Percentiles rank a stretch among this genome's conserved stretches.
Evolutionary conservation across 2,329 filamentous ascomycete genomes (phyloP).

Genomic region (Lomentospora prolificans): DNA sequence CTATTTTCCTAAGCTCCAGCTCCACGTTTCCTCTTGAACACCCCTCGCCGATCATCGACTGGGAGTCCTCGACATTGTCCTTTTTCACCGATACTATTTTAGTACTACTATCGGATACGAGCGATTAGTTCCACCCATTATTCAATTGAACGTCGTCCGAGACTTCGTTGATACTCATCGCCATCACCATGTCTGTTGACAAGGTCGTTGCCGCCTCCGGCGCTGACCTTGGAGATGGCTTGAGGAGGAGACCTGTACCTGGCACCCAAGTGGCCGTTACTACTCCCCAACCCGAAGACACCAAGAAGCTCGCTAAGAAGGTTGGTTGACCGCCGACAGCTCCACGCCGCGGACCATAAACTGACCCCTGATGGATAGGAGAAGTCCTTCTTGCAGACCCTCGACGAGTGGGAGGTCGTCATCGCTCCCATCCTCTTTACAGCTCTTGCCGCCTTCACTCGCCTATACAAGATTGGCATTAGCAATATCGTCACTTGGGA

Average conservation of each 20-base stretch:
- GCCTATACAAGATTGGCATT: constrained; percentile 60
- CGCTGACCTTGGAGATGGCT: constrained; percentile 46
- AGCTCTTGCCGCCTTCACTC: constrained; percentile 53
- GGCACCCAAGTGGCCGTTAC: constrained; percentile 15
- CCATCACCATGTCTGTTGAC: constrained; percentile 39
- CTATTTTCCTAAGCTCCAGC: constrained; percentile 4
- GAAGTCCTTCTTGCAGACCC: constrained; percentile 49
- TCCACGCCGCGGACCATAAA: background rate
- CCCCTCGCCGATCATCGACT: background rate
- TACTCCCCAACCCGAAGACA: constrained; percentile 36
- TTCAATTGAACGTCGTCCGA: background rate
- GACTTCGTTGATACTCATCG: background rate
- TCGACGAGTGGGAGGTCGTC: constrained; percentile 55
- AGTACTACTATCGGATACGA: background rate
- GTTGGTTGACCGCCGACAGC: constrained; percentile 23
- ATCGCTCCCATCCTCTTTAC: constrained; percentile 54
- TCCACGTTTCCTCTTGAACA: background rate
- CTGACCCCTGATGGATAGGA: constrained; percentile 17
- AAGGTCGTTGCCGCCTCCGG: constrained; percentile 49
- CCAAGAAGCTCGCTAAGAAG: constrained; percentile 50
- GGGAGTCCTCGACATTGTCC: background rate
- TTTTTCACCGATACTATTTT: background rate
- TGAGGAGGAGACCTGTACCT: constrained; percentile 42
- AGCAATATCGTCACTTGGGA: constrained; percentile 60
- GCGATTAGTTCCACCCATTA: background rate